Conservation (phyloP, 768 basidiomycete species). For the Hericium erinaceus region DNA sequence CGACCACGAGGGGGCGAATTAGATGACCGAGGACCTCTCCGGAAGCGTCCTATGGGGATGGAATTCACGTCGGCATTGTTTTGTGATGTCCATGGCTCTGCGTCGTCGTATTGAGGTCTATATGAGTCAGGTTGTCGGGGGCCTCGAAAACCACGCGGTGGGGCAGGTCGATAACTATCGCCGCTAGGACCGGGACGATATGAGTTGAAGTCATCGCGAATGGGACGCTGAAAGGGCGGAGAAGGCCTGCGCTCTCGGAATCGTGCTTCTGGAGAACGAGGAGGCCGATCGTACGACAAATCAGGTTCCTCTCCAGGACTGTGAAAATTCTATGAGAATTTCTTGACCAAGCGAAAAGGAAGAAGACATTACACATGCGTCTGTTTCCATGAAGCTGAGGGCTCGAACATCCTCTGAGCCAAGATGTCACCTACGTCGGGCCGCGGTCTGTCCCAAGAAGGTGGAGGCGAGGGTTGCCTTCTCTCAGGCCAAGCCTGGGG, state of each 20-base stretch:
- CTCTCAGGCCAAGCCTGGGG: slow-evolving; percentile 33
- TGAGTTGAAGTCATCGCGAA: not conserved
- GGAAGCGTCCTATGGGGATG: slow-evolving; percentile 3
- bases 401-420: slow-evolving; percentile 57
- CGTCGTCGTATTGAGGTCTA: slow-evolving; percentile 34
- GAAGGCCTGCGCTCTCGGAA: not conserved
- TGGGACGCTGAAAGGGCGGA: not conserved
- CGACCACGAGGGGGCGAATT: not conserved
- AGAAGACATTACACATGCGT: slow-evolving; percentile 37
- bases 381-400: slow-evolving; percentile 65
- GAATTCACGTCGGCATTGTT: slow-evolving; percentile 22
- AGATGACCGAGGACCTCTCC: not conserved
- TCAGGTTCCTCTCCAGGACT: not conserved
- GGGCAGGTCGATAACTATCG: slow-evolving; percentile 44
- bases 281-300: not conserved
- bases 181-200: slow-evolving; percentile 9
- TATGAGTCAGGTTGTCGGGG: slow-evolving; percentile 37
- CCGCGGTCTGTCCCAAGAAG: not conserved
- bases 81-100: slow-evolving; percentile 23
- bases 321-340: not conserved
- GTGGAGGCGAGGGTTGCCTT: slow-evolving; percentile 23
- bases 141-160: slow-evolving; percentile 28
- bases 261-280: too few species aligned
- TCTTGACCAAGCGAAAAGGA: not conserved
- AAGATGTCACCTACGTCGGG: slow-evolving; percentile 32